Evolutionary conservation across 208 protist genomes (phyloP).

Genomic region (Crithidia bombi): DNA sequence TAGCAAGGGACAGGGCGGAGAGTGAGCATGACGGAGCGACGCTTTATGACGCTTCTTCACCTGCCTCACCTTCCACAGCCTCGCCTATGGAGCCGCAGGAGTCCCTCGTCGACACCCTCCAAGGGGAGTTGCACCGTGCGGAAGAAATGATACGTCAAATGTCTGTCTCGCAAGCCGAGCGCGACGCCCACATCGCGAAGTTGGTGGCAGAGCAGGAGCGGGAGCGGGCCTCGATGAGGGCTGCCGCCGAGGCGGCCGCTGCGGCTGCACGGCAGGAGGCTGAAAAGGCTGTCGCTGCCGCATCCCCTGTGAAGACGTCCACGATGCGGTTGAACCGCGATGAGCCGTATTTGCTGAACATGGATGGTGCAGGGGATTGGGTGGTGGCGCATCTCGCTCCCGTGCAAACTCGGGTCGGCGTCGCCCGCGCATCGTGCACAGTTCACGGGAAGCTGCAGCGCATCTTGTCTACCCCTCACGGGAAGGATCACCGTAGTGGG

Average conservation of each 20-base stretch:
- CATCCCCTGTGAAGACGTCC: conserved; percentile 1
- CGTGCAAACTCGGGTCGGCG: conserved; percentile 44
- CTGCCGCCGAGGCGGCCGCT: conserved; percentile 12
- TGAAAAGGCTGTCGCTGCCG: conserved; percentile 28
- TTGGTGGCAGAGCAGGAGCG: conserved; percentile 23
- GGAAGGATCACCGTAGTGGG: neutral
- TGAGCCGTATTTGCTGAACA: conserved; percentile 74
- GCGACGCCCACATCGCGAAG: conserved; percentile 26
- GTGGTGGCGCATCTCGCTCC: conserved; percentile 58
- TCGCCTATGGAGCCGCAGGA: neutral
- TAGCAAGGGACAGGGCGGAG: no score
- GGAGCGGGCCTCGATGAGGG: conserved; percentile 25
- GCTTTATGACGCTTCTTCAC: neutral
- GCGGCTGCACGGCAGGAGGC: conserved; percentile 10
- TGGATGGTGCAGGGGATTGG: conserved; percentile 76
- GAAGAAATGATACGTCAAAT: conserved; percentile 72
- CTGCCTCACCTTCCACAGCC: neutral
- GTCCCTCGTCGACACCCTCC: conserved; percentile 39
- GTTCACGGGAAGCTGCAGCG: no score
- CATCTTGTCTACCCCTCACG: no score
- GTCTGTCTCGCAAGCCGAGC: conserved; percentile 39
- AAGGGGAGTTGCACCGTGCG: conserved; percentile 53
- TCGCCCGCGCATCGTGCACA: no score
- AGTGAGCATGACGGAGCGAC: neutral
- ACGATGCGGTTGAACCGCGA: conserved; percentile 40